phyloP scores from a whole-genome alignment of 2,329 filamentous ascomycete genomes.

The Penicillium sp. region DNA sequence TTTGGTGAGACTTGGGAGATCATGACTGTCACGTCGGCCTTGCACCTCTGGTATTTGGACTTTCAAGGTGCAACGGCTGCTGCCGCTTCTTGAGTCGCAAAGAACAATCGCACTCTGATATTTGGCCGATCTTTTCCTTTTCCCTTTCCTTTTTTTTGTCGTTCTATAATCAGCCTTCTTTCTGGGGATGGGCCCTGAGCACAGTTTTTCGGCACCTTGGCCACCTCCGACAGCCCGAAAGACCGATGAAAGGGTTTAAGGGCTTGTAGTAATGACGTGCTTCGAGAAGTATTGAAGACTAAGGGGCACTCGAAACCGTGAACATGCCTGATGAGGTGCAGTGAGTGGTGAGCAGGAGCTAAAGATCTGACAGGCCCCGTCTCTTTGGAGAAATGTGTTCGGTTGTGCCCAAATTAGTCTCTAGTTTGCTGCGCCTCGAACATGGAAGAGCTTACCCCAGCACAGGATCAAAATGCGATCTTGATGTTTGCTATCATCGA shows the following conservation, averaged over 20 bases:
- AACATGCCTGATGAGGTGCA: not conserved
- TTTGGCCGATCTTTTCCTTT: not conserved
- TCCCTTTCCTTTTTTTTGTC: not conserved
- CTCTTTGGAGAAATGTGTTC: not conserved
- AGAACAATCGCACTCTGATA: not conserved
- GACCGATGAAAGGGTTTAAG: not conserved
- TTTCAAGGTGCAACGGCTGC: not conserved
- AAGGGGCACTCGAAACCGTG: not conserved
- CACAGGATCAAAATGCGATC: not conserved
- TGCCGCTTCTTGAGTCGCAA: not conserved
- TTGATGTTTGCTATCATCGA: not conserved
- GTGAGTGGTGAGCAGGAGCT: not conserved
- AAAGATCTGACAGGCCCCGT: not conserved
- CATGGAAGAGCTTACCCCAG: not conserved
- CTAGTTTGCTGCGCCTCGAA: not conserved
- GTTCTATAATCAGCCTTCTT: not conserved
- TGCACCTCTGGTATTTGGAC: constrained; percentile 23
- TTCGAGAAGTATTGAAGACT: not conserved
- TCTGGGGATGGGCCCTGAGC: not conserved
- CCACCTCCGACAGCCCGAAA: not conserved
- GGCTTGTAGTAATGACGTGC: not conserved
- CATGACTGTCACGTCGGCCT: constrained; percentile 14
- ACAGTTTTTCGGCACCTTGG: not conserved
- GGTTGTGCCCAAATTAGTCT: not conserved
- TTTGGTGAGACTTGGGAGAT: constrained; percentile 23